Evolutionary conservation across 306 rosid species (phyloP), one percentile per base, ranked within the genome.

Genomic region (Pyrus communis): DNA sequence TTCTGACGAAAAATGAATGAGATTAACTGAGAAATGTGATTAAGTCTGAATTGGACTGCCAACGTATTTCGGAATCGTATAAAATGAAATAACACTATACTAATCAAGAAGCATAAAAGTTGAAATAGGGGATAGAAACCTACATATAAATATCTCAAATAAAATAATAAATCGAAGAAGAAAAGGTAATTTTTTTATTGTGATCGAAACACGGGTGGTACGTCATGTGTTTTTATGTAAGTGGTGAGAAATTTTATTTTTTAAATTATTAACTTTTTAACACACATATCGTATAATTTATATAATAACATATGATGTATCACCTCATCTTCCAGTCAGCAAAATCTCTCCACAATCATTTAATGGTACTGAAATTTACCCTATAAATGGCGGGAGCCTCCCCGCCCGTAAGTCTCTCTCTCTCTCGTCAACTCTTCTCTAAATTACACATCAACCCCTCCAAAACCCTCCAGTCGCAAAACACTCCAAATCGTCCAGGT

Each of bases 361-460:
- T 46, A 57, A 27, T 71, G 69, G 64, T 52, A 40, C 71, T 59
- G 79, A 77, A 74, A 70, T 43, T 9, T 76, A 19, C 77, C 76
- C 83, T 87, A 88, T 88, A 90, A 87, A 87, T 79, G 85, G 87
- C 85, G 83, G 91, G 86, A 86, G 87, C 78, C 71, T 82, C 1
- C 8, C 27, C 1, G 13, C 12, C 40, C 46, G 77, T 70, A 42
- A 76, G 13, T 67, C 1, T 60, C 58, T n/a, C 75, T 8, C 46
- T 11, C 80, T 64, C 25, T 35, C 73, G 80, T 72, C 66, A 51
- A 74, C 75, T 79, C 54, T 71, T 68, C 58, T 7, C 64, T 71
- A 82, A 82, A 49, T 86, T 84, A 21, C 84, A 63, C 11, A 79
- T 64, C 68, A 64, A 73, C 80, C 86, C 87, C 75, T 82, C 79